Conservation (phyloP, 2,329 filamentous ascomycete species). For the Sporothrix humicola region DNA sequence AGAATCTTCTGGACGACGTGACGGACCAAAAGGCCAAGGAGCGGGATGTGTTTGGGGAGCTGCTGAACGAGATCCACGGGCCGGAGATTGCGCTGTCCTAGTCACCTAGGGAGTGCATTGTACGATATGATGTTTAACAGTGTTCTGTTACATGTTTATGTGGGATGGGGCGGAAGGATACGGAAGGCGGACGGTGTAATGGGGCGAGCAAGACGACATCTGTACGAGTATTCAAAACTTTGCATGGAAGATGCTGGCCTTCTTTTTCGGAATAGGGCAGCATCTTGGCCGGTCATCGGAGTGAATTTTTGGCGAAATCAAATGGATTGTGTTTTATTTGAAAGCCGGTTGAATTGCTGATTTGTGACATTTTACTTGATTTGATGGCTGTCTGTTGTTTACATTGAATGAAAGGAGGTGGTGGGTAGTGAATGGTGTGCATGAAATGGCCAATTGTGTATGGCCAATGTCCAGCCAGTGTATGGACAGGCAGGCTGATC, state of each 20-base stretch:
- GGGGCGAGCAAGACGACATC: background rate
- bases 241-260: slow-evolving; percentile 22
- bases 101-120: background rate
- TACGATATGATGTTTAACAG: background rate
- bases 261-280: too few relatives aligned
- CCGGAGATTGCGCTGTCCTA: slow-evolving; percentile 28
- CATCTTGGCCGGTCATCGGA: background rate
- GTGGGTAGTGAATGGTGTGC: background rate
- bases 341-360: background rate
- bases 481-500: too few relatives aligned
- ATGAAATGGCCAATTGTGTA: too few relatives aligned
- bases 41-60: slow-evolving; percentile 45
- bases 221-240: background rate
- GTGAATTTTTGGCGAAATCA: background rate
- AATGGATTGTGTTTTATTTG: background rate
- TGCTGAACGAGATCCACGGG: slow-evolving; percentile 52
- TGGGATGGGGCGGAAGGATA: background rate
- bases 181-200: background rate
- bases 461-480: too few relatives aligned
- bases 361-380: background rate
- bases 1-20: slow-evolving; percentile 61
- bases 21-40: slow-evolving; percentile 45
- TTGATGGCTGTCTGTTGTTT: background rate
- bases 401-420: background rate
- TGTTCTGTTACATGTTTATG: too few relatives aligned